These are phyloP conservation scores for Sporisorium sorghi DNA, from an alignment of 1,284 basidiomycete species.

Conservation along the genomic window DNA sequence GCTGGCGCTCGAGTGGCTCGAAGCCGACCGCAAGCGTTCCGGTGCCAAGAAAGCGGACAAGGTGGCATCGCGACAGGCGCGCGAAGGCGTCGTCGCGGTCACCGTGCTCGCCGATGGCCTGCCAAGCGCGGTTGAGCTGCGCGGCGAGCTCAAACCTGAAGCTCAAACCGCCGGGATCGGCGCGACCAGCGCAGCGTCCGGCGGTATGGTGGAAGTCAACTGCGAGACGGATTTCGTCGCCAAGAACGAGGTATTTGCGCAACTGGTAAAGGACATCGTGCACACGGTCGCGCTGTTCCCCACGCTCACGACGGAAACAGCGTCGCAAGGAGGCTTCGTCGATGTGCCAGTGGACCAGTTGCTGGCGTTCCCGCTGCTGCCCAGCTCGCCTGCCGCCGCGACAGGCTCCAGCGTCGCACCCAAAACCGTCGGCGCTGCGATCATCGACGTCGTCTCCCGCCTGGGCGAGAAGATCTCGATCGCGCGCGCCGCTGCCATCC, in stretches of 20 bases:
- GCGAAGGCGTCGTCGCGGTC: slow-evolving; percentile 83
- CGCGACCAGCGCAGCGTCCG: slow-evolving; percentile 71
- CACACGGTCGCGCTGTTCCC: slow-evolving; percentile 85
- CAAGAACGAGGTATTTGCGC: slow-evolving; percentile 83
- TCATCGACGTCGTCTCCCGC: slow-evolving; percentile 83
- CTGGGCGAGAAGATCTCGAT: slow-evolving; percentile 90
- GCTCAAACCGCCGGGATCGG: slow-evolving; percentile 66
- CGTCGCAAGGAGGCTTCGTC: slow-evolving; percentile 8
- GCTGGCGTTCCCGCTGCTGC: slow-evolving; percentile 67
- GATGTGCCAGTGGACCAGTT: slow-evolving; percentile 50
- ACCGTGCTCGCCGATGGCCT: slow-evolving; percentile 78
- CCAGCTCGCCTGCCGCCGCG: slow-evolving; percentile 45
- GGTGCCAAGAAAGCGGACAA: slow-evolving; percentile 86
- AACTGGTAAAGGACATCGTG: slow-evolving; percentile 82
- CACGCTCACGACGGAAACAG: slow-evolving; percentile 70
- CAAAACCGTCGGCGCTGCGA: slow-evolving; percentile 78
- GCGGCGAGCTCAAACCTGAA: slow-evolving; percentile 56
- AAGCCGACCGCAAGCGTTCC: slow-evolving; percentile 77
- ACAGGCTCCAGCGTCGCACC: slow-evolving; percentile 67
- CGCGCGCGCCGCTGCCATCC: slow-evolving; percentile 78
- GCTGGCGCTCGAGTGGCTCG: slow-evolving; percentile 82
- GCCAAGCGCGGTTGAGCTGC: slow-evolving; percentile 29
- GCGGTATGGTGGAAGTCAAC: slow-evolving; percentile 89
- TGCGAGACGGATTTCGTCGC: slow-evolving; percentile 98
- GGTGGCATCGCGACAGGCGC: slow-evolving; percentile 78